These are phyloP conservation scores for Seminavis robusta DNA, from an alignment of 108 stramenopile species.

Conservation along the genomic window DNA sequence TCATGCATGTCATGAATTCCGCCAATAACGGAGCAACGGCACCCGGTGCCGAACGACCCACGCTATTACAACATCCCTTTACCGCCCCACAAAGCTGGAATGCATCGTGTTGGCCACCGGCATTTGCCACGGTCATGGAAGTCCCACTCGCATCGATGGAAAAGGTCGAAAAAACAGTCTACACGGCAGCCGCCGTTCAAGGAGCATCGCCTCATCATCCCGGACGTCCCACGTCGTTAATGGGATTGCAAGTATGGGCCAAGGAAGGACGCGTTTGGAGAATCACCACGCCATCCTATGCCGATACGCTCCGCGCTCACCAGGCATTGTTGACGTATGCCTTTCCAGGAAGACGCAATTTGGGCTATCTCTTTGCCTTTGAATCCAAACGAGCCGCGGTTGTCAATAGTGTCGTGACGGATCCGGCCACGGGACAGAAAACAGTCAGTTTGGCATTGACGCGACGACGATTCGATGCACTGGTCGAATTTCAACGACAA, in stretches of 20 bases:
- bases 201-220: conserved; percentile 15
- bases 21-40: too few species aligned
- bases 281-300: conserved; percentile 68
- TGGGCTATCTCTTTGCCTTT: conserved; percentile 90
- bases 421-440: conserved; percentile 27
- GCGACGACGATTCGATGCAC: conserved; percentile 60
- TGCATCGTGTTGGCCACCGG: too few species aligned
- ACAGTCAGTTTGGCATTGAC: conserved; percentile 53
- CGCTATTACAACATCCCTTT: too few species aligned
- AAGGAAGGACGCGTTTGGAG: conserved; percentile 72
- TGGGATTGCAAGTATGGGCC: conserved; percentile 40
- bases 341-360: conserved; percentile 80
- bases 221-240: conserved; percentile 19
- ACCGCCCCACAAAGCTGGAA: conserved; percentile 7
- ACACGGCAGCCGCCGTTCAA: conserved; percentile 20
- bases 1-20: background rate
- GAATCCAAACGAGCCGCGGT: conserved; percentile 75
- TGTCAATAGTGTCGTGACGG: conserved; percentile 34
- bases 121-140: conserved; percentile 57
- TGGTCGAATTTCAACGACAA: conserved; percentile 61
- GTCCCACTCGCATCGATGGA: conserved; percentile 82
- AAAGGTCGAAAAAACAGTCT: conserved; percentile 70
- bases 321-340: conserved; percentile 82
- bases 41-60: too few species aligned
- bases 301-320: conserved; percentile 68